These are phyloP conservation scores for Tieghemostelium lacteum DNA, from an alignment of 78 protist genomes.

Conservation along the genomic window DNA sequence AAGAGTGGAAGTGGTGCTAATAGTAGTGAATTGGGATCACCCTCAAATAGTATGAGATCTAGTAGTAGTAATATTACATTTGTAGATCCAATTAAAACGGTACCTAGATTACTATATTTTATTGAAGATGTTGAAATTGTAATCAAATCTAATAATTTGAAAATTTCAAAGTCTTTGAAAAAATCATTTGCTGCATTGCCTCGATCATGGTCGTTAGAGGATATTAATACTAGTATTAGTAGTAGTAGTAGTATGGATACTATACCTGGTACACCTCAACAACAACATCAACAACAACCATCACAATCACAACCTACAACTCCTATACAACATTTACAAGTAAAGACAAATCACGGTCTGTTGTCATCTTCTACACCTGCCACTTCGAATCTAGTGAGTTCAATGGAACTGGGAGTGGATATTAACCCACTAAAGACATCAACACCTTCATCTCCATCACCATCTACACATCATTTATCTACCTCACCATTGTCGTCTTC, in stretches of 20 bases:
- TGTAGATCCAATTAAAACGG: conserved; percentile 51
- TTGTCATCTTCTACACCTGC: not conserved
- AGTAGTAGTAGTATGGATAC: not conserved
- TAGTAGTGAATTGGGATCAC: not conserved
- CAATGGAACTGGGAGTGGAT: not conserved
- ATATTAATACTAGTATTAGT: not conserved
- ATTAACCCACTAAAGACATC: not conserved
- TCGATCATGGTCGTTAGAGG: conserved; percentile 53
- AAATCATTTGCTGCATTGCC: conserved; percentile 52
- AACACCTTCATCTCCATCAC: not conserved
- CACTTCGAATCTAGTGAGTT: not conserved
- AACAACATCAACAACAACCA: not conserved
- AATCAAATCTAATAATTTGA: conserved; percentile 45
- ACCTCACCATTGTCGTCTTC: not conserved
- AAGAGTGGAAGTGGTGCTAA: not conserved
- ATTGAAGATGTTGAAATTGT: conserved; percentile 55
- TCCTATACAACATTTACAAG: not conserved
- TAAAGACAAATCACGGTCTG: not conserved
- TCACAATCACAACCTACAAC: not conserved
- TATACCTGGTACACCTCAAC: not conserved
- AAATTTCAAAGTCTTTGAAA: conserved; percentile 53
- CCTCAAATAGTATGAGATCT: conserved; percentile 6
- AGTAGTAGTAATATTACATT: not conserved
- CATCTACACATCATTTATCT: not conserved
- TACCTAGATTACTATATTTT: conserved; percentile 65